Conservation (phyloP, 306 rosid species). For the Quercus glauca region DNA sequence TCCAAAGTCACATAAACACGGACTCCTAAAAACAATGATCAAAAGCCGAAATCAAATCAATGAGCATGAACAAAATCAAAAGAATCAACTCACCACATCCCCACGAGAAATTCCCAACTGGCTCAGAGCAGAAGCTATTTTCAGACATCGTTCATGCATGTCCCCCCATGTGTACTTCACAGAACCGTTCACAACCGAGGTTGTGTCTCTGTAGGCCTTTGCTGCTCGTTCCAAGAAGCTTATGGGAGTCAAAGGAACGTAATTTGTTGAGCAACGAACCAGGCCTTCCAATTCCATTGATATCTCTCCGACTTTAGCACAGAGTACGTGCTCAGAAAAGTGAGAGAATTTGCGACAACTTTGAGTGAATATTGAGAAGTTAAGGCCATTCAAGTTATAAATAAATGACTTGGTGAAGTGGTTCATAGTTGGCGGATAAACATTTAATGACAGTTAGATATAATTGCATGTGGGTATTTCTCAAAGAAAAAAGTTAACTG, state of each 20-base stretch:
- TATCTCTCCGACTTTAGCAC: constrained; percentile 38
- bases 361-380: not conserved
- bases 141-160: constrained; percentile 65
- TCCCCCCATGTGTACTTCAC: constrained; percentile 55
- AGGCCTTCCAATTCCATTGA: constrained; percentile 50
- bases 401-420: not conserved
- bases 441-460: no score
- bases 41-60: not conserved
- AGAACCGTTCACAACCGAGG: constrained; percentile 62
- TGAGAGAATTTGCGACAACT: constrained; percentile 3
- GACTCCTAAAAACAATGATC: not conserved
- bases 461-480: no score
- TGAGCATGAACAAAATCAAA: not conserved
- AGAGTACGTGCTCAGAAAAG: constrained; percentile 3
- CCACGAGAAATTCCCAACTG: constrained; percentile 70
- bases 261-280: constrained; percentile 61
- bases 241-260: constrained; percentile 66
- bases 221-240: constrained; percentile 79
- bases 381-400: not conserved
- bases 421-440: constrained; percentile 15
- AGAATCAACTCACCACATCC: constrained; percentile 57
- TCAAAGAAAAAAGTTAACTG: rapidly evolving
- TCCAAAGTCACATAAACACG: not conserved
- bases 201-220: constrained; percentile 44
- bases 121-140: constrained; percentile 62